Conservation (phyloP, 805 yeast genomes). For the Candida gorgasii region DNA sequence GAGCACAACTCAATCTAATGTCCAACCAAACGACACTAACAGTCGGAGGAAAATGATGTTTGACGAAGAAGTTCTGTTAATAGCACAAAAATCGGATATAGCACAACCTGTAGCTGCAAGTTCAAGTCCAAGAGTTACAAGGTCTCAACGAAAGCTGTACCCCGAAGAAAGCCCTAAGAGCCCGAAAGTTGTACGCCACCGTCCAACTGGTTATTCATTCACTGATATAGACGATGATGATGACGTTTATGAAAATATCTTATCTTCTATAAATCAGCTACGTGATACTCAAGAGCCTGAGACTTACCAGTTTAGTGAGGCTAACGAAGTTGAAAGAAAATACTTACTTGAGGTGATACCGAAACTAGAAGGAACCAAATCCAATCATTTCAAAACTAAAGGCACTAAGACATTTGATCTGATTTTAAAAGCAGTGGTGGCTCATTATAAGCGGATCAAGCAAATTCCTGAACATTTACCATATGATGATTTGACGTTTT, state of each 20-base stretch:
- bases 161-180: neutral
- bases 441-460: slow-evolving; percentile 14
- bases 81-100: too few relatives aligned
- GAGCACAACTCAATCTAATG: too few relatives aligned
- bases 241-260: slow-evolving; percentile 2
- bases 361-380: slow-evolving; percentile 22
- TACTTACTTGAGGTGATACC: slow-evolving; percentile 31
- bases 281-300: slow-evolving; percentile 4
- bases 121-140: neutral
- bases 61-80: too few relatives aligned
- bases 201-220: too few relatives aligned
- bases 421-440: slow-evolving; percentile 21
- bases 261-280: slow-evolving; percentile 4
- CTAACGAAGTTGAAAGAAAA: slow-evolving; percentile 27
- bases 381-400: slow-evolving; percentile 24
- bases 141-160: too few relatives aligned
- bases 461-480: slow-evolving; percentile 14
- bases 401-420: slow-evolving; percentile 28
- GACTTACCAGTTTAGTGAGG: slow-evolving; percentile 22
- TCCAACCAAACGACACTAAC: too few relatives aligned
- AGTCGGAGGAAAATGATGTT: too few relatives aligned
- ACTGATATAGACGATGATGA: neutral
- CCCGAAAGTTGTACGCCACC: too few relatives aligned
- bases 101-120: too few relatives aligned
- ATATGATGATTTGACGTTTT: slow-evolving; percentile 20